Evolutionary conservation across 2,329 filamentous ascomycete genomes (phyloP).

Genomic region (Fusarium tupiense): DNA sequence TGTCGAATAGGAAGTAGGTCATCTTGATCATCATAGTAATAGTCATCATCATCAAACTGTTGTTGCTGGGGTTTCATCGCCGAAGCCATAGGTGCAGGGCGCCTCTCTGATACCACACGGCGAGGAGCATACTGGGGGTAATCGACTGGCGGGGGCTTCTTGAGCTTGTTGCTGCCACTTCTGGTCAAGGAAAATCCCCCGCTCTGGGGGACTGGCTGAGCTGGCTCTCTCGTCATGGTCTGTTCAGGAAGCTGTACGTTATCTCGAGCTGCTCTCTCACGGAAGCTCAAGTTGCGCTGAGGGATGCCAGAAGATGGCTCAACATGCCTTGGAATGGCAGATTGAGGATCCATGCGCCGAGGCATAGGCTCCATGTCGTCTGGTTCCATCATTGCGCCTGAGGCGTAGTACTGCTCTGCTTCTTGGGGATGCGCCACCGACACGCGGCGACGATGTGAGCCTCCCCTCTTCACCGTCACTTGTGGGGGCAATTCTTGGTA

Average conservation of each 20-base stretch:
- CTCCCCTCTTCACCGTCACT: slow-evolving; percentile 28
- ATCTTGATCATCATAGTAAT: slow-evolving; percentile 33
- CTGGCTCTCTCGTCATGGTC: slow-evolving; percentile 39
- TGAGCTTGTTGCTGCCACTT: slow-evolving; percentile 67
- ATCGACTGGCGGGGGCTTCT: slow-evolving; percentile 66
- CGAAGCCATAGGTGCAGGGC: slow-evolving; percentile 14
- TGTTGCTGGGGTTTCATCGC: slow-evolving; percentile 19
- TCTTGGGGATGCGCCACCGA: slow-evolving; percentile 35
- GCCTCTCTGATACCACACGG: slow-evolving; percentile 56
- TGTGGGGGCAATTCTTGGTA: slow-evolving; percentile 28
- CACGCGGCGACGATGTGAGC: slow-evolving; percentile 30
- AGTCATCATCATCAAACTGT: slow-evolving; percentile 26
- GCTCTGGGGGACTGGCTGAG: slow-evolving; percentile 44
- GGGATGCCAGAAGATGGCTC: slow-evolving; percentile 50
- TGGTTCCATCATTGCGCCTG: slow-evolving; percentile 36
- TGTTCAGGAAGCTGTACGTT: slow-evolving; percentile 50
- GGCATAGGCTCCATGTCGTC: slow-evolving; percentile 23
- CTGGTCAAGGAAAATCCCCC: slow-evolving; percentile 54
- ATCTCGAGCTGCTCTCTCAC: slow-evolving; percentile 63
- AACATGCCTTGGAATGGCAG: slow-evolving; percentile 58
- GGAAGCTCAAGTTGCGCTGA: slow-evolving; percentile 67
- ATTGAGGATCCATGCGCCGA: slow-evolving; percentile 34
- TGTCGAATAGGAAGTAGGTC: slow-evolving; percentile 21
- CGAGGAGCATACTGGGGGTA: slow-evolving; percentile 53
- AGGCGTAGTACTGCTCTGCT: slow-evolving; percentile 34